Evolutionary conservation across 768 basidiomycete species (phyloP).

Genomic region (Termitomyces sp.): DNA sequence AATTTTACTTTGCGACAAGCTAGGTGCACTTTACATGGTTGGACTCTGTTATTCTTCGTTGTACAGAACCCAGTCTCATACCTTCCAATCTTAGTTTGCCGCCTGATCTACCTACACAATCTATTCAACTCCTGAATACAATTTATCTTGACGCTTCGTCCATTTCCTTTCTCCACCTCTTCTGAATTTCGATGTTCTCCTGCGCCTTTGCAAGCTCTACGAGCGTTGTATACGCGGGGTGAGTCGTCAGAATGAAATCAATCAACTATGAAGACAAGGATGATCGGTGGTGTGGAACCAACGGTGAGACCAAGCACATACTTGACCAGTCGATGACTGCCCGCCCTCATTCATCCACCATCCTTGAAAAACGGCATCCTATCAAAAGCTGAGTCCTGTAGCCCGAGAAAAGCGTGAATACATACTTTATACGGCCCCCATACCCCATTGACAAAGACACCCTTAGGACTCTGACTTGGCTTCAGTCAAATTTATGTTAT

Average conservation of each 20-base stretch:
- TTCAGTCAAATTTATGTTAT: neutral
- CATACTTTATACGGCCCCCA: conserved; percentile 88
- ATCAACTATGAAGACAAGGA: conserved; percentile 56
- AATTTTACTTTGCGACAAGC: no score
- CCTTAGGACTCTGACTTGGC: conserved; percentile 59
- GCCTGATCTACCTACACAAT: neutral
- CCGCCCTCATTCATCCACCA: conserved; percentile 99
- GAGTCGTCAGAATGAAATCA: conserved; percentile 91
- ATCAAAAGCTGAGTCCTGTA: conserved; percentile 1
- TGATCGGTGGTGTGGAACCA: neutral
- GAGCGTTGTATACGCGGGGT: conserved; percentile 77
- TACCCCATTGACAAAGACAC: conserved; percentile 85
- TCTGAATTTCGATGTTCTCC: conserved; percentile 83
- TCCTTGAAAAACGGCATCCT: conserved; percentile 87
- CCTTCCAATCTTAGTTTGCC: no score
- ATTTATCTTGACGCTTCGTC: conserved; percentile 42
- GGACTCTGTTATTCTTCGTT: neutral
- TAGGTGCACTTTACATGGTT: neutral
- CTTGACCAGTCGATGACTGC: conserved; percentile 97
- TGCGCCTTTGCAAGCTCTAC: conserved; percentile 57
- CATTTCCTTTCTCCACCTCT: conserved; percentile 79
- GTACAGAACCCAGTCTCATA: neutral
- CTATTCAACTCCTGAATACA: neutral
- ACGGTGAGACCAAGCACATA: conserved; percentile 20
- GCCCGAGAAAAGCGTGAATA: neutral